Base-by-base conservation (phyloP, 441 rosid species). In the Kokia cookei region DNA sequence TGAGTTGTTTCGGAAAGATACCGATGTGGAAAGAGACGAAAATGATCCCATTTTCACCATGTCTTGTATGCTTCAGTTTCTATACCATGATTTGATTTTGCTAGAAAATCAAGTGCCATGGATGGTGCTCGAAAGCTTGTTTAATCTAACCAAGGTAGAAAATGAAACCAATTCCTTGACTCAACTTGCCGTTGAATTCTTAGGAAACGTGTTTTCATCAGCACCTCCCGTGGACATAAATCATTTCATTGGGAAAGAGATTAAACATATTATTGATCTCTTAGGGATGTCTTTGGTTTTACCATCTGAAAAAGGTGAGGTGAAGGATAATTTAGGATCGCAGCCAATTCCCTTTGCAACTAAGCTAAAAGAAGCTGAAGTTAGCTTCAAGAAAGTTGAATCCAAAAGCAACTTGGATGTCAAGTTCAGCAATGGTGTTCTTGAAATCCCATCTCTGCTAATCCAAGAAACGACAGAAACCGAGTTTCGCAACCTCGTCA, bases 401-500 rank as follows among this genome's bases (percentile, higher is more conserved):
- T n/a, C 62, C 0, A 12, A 3, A 7, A 53, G 63, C 11, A 55
- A 54, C 10, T 35, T 35, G 12, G 51, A 70, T 7, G 3, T 70
- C 1, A 70, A 40, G 2, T 70, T 70, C 75, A 5, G 75, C 51
- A 70, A 40, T 6, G 75, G 79, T 8, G 60, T 55, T 15, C 60
- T 71, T 11, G 60, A 57, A 27, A 71, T 71, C 17, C 75, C 75
- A 6, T 17, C 65, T 26, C 27, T 71, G 43, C 40, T 63, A 7
- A 37, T 51, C 35, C 67, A 55, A 5, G 74, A 71, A n/a, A 70
- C 63, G 12, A 70, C 51, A 1, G 73, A 70, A 35, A 7, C 73
- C n/a, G 4, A 43, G 29, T 17, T 78, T 10, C 50, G 75, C 10
- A 84, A 82, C 73, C 69, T 84, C 54, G 78, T 82, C 45, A 77